Conservation (phyloP, 371 early-diverging fungal genomes). For the Mortierella sp. region DNA sequence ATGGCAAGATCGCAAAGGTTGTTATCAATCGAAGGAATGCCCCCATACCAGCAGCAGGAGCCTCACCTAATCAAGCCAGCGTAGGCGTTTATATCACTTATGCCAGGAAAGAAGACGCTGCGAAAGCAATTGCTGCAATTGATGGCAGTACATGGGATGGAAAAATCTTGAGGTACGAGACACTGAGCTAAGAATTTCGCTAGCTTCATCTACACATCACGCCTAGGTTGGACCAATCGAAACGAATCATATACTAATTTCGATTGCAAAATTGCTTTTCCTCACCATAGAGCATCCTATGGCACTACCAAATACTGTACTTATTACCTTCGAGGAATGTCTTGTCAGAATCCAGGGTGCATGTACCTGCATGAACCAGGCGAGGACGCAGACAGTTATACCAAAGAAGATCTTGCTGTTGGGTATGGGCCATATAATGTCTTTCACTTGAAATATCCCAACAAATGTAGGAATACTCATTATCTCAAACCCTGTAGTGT, state of each 20-base stretch:
- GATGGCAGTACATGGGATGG: conserved; percentile 95
- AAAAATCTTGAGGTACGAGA: conserved; percentile 74
- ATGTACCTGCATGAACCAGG: conserved; percentile 96
- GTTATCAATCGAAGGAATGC: conserved; percentile 77
- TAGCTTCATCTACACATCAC: not conserved
- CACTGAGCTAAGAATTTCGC: conserved; percentile 8
- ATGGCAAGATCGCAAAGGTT: conserved; percentile 88
- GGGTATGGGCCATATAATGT: conserved; percentile 57
- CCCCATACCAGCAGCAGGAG: conserved; percentile 62
- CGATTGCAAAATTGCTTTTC: not conserved
- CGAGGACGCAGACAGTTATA: conserved; percentile 86
- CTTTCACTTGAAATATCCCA: too few species aligned
- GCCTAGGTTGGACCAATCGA: not conserved
- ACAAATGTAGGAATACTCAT: too few species aligned
- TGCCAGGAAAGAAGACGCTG: conserved; percentile 88
- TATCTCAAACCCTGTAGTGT: too few species aligned
- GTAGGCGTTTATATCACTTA: conserved; percentile 93
- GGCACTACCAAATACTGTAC: conserved; percentile 99
- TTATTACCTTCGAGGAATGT: conserved; percentile 89
- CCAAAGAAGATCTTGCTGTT: conserved; percentile 72
- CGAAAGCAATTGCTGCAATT: conserved; percentile 89
- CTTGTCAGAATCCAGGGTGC: conserved; percentile 94
- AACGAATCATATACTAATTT: too few species aligned
- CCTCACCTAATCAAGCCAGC: conserved; percentile 61
- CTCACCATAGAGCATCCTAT: conserved; percentile 79